Base-by-base conservation (phyloP, 441 rosid species). In the Flueggea neowawraea region DNA sequence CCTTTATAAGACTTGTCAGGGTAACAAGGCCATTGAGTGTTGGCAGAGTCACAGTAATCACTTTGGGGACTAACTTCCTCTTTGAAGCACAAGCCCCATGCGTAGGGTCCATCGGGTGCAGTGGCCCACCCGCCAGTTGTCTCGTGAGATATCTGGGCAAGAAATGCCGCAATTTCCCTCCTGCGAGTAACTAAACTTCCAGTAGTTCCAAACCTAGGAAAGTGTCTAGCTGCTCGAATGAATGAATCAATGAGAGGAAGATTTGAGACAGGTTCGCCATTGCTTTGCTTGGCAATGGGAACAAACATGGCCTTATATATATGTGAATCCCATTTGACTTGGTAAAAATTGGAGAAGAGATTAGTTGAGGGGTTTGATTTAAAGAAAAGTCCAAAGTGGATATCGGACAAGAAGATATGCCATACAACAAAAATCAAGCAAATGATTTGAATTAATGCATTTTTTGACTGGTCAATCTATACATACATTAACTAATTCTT, bases 61-160 rank as follows among this genome's bases (percentile, higher is more conserved):
- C 84, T 81, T 43, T 70, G 87, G 32, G 97, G 91, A 53, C 55
- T 85, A 12, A 85, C 73, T 79, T 93, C 97, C 67, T 93, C 95
- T 65, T 87, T 90, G 73, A 82, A 93, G 77, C 97, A 93, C 47
- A 93, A 59, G 0, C 98, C 97, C n/a, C 98, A 90, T 28, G 96
- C 83, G 51, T 69, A 88, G 0, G 96, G 97, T 55, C 96, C 97
- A 15, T 88, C 97, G 4, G 96, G 98, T 0, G 97, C 97, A 2
- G 95, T 93, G 0, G 90, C 60, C 97, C 96, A 90, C 12, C 95
- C 97, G 14, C 98, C 97, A 0, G 97, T 90, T 41, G 95, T 90
- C 75, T 90, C 95, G 33, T 93, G 98, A 12, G 95, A 93, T 39
- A 88, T 85, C 54, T 93, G 97, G 57, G 95, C 98, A 22, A 93